Base-by-base conservation (phyloP, 352 stramenopile species). In the Pythium apleroticum region DNA sequence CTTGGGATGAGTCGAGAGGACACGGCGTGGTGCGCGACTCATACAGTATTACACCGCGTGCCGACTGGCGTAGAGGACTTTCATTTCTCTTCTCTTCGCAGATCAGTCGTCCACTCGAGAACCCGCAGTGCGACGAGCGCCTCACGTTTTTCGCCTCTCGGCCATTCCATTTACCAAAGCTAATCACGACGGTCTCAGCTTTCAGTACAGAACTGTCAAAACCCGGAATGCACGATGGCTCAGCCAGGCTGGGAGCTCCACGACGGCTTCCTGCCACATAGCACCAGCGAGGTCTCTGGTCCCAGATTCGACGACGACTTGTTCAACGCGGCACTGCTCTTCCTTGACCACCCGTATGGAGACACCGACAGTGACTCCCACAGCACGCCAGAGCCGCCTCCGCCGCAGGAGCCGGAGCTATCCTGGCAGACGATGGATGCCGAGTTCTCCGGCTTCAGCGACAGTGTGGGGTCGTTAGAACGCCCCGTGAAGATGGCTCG, bases 291-390 rank as follows among this genome's bases (percentile, higher is more conserved):
- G 10, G 30, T 5, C 5, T 0, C 30, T 9, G 30, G 30, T 33
- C 5, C 30, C 33, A 39, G 15, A 10, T 39, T 56, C 15, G 60
- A 66, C 39, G 60, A 66, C 14, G 49, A 66, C 39, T 37, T 59
- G 25, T 57, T 57, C 49, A 57, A 55, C 28, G 57, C 31, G 8
- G 57, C 57, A 45, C n/a, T 66, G 50, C 33, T 59, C 15, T 57
- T 66, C 27, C 39, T 54, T 10, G 49, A 65, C 37, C 20, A 43
- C 33, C 58, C 41, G 9, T 49, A 65, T 11, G 50, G 25, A 25
- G 57, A 50, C 24, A 37, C 52, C 37, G 22, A 33, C 25, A 65
- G 48, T 33, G 52, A 54, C 28, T 20, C 31, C 5, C 49, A 46
- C 31, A 55, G 41, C 33, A 31, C 31, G 19, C 60, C 43, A n/a